These are phyloP conservation scores for Lactuca sativa DNA, from an alignment of 129 eudicot genomes.

Conservation along the genomic window DNA sequence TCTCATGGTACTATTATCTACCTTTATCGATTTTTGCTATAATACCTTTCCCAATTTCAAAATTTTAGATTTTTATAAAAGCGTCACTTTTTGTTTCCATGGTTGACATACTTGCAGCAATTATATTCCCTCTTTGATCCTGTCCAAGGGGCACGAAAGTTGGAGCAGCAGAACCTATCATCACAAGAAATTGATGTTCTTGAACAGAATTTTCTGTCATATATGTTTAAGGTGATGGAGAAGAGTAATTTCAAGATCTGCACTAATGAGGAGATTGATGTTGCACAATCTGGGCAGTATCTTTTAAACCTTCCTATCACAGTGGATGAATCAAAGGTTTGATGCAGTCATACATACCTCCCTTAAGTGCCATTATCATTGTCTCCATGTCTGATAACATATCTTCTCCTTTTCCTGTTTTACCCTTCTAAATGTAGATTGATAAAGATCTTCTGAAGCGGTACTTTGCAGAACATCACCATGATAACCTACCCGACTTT, in stretches of 20 bases:
- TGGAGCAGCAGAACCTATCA: slow-evolving; percentile 84
- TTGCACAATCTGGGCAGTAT: slow-evolving; percentile 90
- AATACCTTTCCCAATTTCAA: background rate
- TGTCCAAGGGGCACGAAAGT: slow-evolving; percentile 71
- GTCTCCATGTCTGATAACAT: background rate
- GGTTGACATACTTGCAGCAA: slow-evolving; percentile 59
- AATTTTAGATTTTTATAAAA: background rate
- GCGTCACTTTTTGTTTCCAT: background rate
- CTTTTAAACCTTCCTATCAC: slow-evolving; percentile 91
- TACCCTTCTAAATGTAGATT: slow-evolving; percentile 48
- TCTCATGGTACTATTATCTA: slow-evolving; percentile 64
- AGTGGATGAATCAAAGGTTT: slow-evolving; percentile 95
- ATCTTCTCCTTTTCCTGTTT: background rate
- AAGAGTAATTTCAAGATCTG: slow-evolving; percentile 90
- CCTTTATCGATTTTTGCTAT: background rate
- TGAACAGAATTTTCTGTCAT: slow-evolving; percentile 87
- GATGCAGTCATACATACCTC: slow-evolving; percentile 5
- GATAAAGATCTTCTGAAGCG: slow-evolving; percentile 71
- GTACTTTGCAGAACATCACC: slow-evolving; percentile 69
- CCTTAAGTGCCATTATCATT: slow-evolving; percentile 6
- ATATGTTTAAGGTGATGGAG: slow-evolving; percentile 83
- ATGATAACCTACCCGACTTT: slow-evolving; percentile 82
- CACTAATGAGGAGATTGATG: slow-evolving; percentile 78
- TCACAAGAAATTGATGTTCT: slow-evolving; percentile 74
- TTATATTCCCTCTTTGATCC: slow-evolving; percentile 92